Evolutionary conservation across 768 basidiomycete genomes (phyloP).

Genomic region (Leucocoprinus leucothites): DNA sequence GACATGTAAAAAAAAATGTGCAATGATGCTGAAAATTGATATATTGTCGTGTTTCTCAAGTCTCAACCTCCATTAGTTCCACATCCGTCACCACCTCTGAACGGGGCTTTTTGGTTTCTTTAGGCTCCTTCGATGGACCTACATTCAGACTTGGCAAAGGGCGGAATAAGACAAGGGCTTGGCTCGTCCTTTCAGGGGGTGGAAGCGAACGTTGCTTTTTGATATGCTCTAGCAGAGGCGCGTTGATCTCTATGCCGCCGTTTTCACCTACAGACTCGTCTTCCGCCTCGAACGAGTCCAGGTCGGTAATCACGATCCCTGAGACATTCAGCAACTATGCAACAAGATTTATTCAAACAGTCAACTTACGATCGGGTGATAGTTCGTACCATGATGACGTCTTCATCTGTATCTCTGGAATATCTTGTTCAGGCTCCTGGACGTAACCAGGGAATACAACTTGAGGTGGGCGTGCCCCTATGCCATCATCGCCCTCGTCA

Average conservation of each 20-base stretch:
- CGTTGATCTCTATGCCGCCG: constrained; percentile 30
- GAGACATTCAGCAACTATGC: neutral
- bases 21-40: neutral
- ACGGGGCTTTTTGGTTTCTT: constrained; percentile 32
- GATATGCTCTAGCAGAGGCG: constrained; percentile 44
- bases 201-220: constrained; percentile 25
- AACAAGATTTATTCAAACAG: neutral
- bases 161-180: constrained; percentile 56
- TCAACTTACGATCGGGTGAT: constrained; percentile 61
- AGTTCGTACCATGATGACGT: constrained; percentile 63
- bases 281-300: constrained; percentile 48
- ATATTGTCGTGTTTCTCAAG: neutral
- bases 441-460: constrained; percentile 28
- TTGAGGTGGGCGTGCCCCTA: neutral
- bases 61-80: constrained; percentile 27
- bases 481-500: neutral
- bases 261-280: constrained; percentile 32
- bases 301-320: constrained; percentile 66
- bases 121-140: constrained; percentile 14
- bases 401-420: constrained; percentile 64
- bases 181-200: constrained; percentile 22
- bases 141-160: constrained; percentile 29
- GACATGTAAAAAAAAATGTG: neutral
- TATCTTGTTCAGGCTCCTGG: constrained; percentile 35
- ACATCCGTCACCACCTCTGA: constrained; percentile 46